A percentile compares a stretch with the other conserved stretches of the same genome.
phyloP scores from a whole-genome alignment of 257 asterid genomes.

The Coffea eugenioides region DNA sequence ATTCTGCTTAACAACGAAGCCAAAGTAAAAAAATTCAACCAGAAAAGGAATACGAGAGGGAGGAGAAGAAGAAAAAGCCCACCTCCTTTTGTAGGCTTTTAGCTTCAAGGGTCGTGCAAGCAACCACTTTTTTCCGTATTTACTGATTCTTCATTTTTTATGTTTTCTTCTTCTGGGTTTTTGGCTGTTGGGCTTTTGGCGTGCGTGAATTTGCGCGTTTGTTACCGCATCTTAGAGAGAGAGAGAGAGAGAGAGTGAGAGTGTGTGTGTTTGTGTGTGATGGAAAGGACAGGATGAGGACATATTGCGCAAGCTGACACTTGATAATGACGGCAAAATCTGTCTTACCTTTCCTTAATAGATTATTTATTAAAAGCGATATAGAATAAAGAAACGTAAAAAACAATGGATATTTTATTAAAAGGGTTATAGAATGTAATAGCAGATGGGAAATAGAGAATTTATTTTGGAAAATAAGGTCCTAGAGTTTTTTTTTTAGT shows the following conservation, averaged over 20 bases:
- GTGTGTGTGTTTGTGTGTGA: background rate
- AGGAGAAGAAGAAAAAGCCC: conserved; percentile 12
- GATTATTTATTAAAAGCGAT: too few relatives aligned
- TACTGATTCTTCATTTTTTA: background rate
- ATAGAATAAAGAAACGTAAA: too few relatives aligned
- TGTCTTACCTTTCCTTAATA: too few relatives aligned
- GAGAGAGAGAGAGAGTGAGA: conserved; percentile 1
- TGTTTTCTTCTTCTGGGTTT: conserved; percentile 4
- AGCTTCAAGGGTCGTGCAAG: conserved; percentile 53
- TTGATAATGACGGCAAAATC: background rate
- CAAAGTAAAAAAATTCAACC: conserved; percentile 21
- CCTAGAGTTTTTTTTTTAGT: too few relatives aligned
- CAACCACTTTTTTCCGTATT: conserved; percentile 32
- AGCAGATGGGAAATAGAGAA: too few relatives aligned
- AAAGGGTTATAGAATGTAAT: too few relatives aligned
- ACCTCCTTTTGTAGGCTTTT: conserved; percentile 9
- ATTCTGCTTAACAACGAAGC: conserved; percentile 42
- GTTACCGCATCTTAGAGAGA: conserved; percentile 15
- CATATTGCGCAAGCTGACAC: background rate
- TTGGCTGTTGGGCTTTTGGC: conserved; percentile 20
- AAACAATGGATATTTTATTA: too few relatives aligned
- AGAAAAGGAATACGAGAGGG: background rate
- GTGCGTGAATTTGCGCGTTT: conserved; percentile 33
- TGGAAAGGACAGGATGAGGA: background rate
- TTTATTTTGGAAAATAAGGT: too few relatives aligned